Percentiles rank a stretch among this genome's conserved stretches.
Conservation (phyloP, 768 basidiomycete species). For the Hysterangium stoloniferum region DNA sequence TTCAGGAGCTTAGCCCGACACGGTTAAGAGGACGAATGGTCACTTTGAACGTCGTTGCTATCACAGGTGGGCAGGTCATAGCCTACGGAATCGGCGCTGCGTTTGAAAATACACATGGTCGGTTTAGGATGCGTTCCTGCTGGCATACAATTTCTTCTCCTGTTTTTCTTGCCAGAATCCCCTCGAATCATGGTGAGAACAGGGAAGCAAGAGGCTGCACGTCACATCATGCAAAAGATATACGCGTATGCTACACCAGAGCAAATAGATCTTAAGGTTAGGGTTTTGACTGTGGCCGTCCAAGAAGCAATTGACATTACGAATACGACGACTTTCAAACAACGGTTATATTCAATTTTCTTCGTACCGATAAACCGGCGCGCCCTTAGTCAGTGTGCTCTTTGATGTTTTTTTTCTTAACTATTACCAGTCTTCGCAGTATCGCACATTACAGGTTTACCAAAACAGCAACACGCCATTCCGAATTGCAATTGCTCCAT, state of each 20-base stretch:
- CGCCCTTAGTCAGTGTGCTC: slow-evolving; percentile 62
- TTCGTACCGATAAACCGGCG: slow-evolving; percentile 53
- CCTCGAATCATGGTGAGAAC: slow-evolving; percentile 63
- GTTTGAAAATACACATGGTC: slow-evolving; percentile 60
- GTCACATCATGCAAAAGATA: slow-evolving; percentile 50
- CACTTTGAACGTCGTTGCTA: slow-evolving; percentile 74
- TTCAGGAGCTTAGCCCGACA: slow-evolving; percentile 77
- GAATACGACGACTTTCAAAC: slow-evolving; percentile 50
- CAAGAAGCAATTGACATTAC: slow-evolving; percentile 53
- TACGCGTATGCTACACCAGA: slow-evolving; percentile 57
- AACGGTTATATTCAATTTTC: slow-evolving; percentile 49
- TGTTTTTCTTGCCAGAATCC: slow-evolving; percentile 70
- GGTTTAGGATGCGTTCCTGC: slow-evolving; percentile 68
- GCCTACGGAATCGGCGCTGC: slow-evolving; percentile 70
- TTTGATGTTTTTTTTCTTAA: no score
- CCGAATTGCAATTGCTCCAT: no score
- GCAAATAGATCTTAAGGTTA: slow-evolving; percentile 61
- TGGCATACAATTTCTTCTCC: slow-evolving; percentile 48
- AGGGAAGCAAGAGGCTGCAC: slow-evolving; percentile 42
- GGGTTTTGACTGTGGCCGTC: slow-evolving; percentile 52
- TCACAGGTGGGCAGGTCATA: slow-evolving; percentile 74
- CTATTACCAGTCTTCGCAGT: no score
- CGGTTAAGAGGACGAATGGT: slow-evolving; percentile 66
- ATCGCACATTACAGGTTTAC: no score
- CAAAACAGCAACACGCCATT: no score